Conservation (phyloP, 352 stramenopile genomes). For the Globisporangium viniferum region DNA sequence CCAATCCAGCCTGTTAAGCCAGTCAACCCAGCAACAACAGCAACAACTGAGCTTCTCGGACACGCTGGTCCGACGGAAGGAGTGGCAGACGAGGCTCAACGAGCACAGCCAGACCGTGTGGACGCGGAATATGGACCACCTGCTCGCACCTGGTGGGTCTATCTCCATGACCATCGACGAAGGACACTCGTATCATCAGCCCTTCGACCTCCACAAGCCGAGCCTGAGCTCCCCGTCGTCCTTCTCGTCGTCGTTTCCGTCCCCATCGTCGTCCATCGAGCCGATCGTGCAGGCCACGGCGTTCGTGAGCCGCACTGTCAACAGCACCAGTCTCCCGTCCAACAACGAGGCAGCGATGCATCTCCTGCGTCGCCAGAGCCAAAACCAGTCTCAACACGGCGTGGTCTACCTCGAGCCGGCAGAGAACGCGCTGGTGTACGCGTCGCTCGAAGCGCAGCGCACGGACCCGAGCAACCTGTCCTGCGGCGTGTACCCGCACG, state of each 20-base stretch:
- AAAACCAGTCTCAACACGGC: conserved; percentile 21
- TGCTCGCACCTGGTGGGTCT: neutral
- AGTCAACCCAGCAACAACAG: neutral
- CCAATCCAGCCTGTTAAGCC: neutral
- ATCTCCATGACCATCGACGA: neutral
- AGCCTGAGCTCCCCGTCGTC: conserved; percentile 11
- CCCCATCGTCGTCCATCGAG: conserved; percentile 11
- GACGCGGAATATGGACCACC: conserved; percentile 13
- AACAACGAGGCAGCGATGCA: conserved; percentile 5
- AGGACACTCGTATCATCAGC: neutral
- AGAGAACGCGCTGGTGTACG: conserved; percentile 31
- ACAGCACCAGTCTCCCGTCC: neutral
- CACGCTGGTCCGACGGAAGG: conserved; percentile 28
- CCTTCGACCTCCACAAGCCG: conserved; percentile 7
- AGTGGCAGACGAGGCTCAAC: conserved; percentile 32
- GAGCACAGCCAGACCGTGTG: conserved; percentile 33
- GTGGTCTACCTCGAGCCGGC: conserved; percentile 24
- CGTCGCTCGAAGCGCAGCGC: conserved; percentile 17
- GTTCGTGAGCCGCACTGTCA: conserved; percentile 34
- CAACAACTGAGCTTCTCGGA: conserved; percentile 6
- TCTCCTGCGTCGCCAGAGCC: neutral
- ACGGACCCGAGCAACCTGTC: conserved; percentile 15
- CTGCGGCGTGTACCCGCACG: conserved; percentile 25
- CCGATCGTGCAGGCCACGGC: conserved; percentile 31
- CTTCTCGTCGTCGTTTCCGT: conserved; percentile 8